Evolutionary conservation across 768 basidiomycete genomes (phyloP), one percentile per base, ranked within the genome.

Genomic region (Amanita rimosa): DNA sequence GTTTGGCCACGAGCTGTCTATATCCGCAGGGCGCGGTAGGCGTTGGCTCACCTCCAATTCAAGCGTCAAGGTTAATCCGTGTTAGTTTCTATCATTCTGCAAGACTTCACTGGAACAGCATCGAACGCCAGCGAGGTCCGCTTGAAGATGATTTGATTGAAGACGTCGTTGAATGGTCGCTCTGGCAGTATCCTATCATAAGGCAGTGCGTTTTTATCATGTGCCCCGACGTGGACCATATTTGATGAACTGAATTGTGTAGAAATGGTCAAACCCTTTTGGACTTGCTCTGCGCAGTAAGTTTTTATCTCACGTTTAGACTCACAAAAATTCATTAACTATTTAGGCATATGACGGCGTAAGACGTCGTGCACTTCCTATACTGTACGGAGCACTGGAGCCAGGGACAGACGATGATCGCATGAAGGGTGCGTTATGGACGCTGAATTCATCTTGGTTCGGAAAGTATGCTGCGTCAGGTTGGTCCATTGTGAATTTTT

Each of bases 401-500:
- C 79, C 82, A 5, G 87, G 83, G 2, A 74, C 73, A 16, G 89
- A 93, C 34, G 87, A 88, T 55, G 88, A 91, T 60, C 75, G 85
- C n/a, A 88, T 92, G 81, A 94, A 96, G 67, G 92, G 92, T 8
- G 86, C 88, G 3, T 64, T 92, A 16, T 91, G 87, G 78, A 81
- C 83, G 3, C 60, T 91, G 26, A 82, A 85, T 57, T 68, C 72
- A 7, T 68, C 79, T 8, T 69, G 71, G 4, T 81, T 90, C 53
- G 82, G 85, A 47, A 72, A 68, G 60, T 76, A 74, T 60, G 75
- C 74, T 1, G 63, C 73, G 9, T 63, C 67, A 48, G 74, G 74
- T 75, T 52, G 45, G 66, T 55, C 19, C 31, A 55, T 56, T 33
- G 24, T 22, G 14, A 17, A 40, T 26, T 40, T 49, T 14, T 26